Base-by-base conservation (phyloP, 352 stramenopile genomes). In the Elongisporangium anandrum region DNA sequence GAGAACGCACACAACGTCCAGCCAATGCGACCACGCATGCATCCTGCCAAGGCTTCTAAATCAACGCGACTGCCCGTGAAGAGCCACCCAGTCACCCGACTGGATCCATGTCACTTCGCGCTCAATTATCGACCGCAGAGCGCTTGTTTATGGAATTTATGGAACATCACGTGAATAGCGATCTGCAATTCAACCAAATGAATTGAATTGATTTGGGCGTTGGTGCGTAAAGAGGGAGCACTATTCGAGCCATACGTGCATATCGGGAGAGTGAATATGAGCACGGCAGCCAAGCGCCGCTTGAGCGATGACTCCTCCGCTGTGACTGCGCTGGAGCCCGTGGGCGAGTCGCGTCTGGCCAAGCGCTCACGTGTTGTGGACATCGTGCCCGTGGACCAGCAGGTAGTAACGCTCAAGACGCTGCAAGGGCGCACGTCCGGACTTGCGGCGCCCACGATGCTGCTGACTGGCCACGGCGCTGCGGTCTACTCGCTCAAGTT, bases 401-500 rank as follows among this genome's bases (percentile, higher is more conserved):
- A 78, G 45, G 80, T 92, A 20, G 69, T 91, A 65, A 72, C 70
- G 22, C 54, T 79, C 50, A 85, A 76, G 68, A 66, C 60, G 16
- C 60, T 86, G 54, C 72, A 64, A 34, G 80, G 81, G 48, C 81
- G 85, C 39, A 90, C 82, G 50, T 94, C 85, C 22, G 77, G 61
- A 3, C 75, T 94, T 8, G 34, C 71, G 41, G 77, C 82, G 26
- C 82, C 85, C 21, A 94, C 85, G 1, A 89, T 94, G 85, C 75
- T 91, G 50, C 81, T 94, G 54, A 77, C 81, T 26, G 85, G 85
- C 23, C 85, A 94, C 60, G 78, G 75, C 61, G 85, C 85, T 7
- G 72, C 81, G 2, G 77, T 92, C 26, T 83, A 90, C 64, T 92
- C 85, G 54, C 69, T 94, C 59, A 88, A 90, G 61, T 92, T 94